phyloP scores from a whole-genome alignment of 2,329 filamentous ascomycete genomes.

The Pseudocercospora crystallina region DNA sequence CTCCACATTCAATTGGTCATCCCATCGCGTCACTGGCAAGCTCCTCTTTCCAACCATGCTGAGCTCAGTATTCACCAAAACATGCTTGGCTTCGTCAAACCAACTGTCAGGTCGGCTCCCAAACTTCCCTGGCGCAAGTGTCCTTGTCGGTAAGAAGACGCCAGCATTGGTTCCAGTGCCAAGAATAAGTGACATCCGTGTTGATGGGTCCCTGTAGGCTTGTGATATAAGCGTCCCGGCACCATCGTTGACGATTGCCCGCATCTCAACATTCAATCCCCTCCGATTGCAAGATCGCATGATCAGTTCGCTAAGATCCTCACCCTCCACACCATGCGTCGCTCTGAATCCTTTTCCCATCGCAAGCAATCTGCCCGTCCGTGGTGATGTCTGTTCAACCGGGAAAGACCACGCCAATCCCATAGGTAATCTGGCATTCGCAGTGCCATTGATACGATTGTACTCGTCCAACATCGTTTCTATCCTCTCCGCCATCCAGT shows the following conservation, averaged over 20 bases:
- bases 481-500: constrained; percentile 65
- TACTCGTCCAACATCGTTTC: constrained; percentile 52
- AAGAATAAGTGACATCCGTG: constrained; percentile 63
- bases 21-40: constrained; percentile 61
- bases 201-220: constrained; percentile 61
- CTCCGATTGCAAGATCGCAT: constrained; percentile 56
- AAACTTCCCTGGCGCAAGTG: constrained; percentile 57
- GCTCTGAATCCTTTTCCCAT: constrained; percentile 68
- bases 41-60: constrained; percentile 65
- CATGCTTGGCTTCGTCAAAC: constrained; percentile 58
- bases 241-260: constrained; percentile 65
- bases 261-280: constrained; percentile 58
- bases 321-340: constrained; percentile 58
- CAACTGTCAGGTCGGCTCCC: constrained; percentile 55
- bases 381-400: constrained; percentile 62
- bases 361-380: constrained; percentile 56
- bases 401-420: constrained; percentile 68
- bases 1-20: constrained; percentile 57
- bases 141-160: constrained; percentile 58
- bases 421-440: constrained; percentile 50
- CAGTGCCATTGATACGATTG: constrained; percentile 36
- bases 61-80: constrained; percentile 65
- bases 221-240: constrained; percentile 62
- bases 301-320: constrained; percentile 61
- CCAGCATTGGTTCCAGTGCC: constrained; percentile 66